phyloP scores from a whole-genome alignment of 345 rosid species.

The Salix viminalis region DNA sequence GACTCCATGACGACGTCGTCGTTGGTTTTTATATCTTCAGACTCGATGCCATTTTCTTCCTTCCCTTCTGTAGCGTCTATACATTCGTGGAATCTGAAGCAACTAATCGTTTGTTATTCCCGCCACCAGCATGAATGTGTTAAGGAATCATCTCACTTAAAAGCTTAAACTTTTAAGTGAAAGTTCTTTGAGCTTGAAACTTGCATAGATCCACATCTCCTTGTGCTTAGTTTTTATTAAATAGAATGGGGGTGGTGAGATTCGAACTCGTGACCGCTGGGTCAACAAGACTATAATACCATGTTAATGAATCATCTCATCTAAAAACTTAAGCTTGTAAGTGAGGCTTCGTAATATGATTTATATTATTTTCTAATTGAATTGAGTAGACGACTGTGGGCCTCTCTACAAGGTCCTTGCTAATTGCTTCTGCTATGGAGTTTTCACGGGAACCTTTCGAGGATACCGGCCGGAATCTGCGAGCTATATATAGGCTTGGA shows the following conservation, averaged over 20 bases:
- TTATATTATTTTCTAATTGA: no score
- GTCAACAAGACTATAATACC: no score
- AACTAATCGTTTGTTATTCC: conserved; percentile 74
- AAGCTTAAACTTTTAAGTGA: no score
- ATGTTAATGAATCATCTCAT: no score
- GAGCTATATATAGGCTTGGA: conserved; percentile 59
- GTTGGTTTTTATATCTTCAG: conserved; percentile 17
- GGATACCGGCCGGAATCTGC: conserved; percentile 62
- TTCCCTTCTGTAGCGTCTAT: conserved; percentile 36
- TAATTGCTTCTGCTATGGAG: conserved; percentile 70
- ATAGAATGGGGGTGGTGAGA: no score
- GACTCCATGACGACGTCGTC: conserved; percentile 19
- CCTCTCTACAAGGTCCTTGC: conserved; percentile 93
- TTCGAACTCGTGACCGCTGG: no score
- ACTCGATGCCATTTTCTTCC: conserved; percentile 30
- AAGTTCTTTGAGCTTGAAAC: no score
- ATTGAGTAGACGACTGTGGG: conserved; percentile 80
- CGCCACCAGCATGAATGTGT: conserved; percentile 82
- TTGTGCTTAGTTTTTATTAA: no score
- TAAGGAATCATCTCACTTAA: no score
- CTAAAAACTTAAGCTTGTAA: no score
- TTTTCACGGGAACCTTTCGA: conserved; percentile 77
- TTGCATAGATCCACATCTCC: no score
- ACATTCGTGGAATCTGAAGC: conserved; percentile 87
- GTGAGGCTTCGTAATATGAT: no score